These are phyloP conservation scores for Dillenia suffruticosa DNA, from an alignment of 164 flowering plant species.

Conservation along the genomic window DNA sequence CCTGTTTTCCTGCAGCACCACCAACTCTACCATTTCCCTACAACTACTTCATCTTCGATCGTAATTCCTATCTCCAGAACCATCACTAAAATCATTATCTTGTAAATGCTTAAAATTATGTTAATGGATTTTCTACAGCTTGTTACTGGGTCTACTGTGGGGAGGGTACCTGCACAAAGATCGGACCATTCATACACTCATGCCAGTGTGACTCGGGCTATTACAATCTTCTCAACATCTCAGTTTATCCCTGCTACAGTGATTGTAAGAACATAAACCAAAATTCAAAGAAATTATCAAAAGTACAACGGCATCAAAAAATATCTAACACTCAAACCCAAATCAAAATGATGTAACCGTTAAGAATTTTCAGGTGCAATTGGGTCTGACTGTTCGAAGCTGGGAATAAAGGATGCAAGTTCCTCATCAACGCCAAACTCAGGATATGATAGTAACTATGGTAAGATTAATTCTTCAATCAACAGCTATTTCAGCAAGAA, in stretches of 20 bases:
- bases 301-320: not conserved
- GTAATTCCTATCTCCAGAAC: conserved; percentile 24
- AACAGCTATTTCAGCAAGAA: not conserved
- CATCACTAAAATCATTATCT: not conserved
- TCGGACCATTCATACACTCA: conserved; percentile 13
- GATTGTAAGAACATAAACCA: conserved; percentile 38
- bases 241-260: conserved; percentile 54
- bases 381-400: conserved; percentile 37
- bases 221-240: conserved; percentile 44
- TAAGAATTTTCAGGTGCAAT: conserved; percentile 33
- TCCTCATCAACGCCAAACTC: conserved; percentile 1
- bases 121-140: conserved; percentile 29
- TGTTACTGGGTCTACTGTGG: conserved; percentile 72
- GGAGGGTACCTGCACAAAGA: conserved; percentile 44
- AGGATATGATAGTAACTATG: conserved; percentile 9
- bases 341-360: not conserved
- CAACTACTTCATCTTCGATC: conserved; percentile 43
- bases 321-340: not conserved
- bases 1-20: conserved; percentile 40
- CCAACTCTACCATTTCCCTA: conserved; percentile 29
- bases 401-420: conserved; percentile 34
- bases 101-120: not conserved
- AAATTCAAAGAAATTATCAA: conserved; percentile 2
- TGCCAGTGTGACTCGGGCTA: conserved; percentile 51
- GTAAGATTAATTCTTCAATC: conserved; percentile 12